Conservation (phyloP, 2,329 filamentous ascomycete genomes). For the Xylariaceae sp. region DNA sequence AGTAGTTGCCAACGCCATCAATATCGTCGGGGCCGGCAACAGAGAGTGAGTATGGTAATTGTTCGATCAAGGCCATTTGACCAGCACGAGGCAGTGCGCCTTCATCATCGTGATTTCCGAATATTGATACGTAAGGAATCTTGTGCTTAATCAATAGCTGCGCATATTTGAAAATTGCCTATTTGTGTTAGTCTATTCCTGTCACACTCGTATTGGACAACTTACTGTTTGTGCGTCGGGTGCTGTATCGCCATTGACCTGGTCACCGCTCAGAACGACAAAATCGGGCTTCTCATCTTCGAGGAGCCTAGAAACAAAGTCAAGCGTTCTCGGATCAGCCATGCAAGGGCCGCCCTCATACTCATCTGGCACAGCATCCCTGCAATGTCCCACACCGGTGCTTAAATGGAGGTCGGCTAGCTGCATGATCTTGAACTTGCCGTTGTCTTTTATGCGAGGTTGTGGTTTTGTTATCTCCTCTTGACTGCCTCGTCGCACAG, state of each 20-base stretch:
- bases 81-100: constrained; percentile 69
- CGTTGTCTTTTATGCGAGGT: constrained; percentile 78
- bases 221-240: constrained; percentile 82
- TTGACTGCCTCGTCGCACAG: constrained; percentile 68
- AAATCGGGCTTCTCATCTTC: constrained; percentile 93
- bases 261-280: constrained; percentile 87
- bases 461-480: constrained; percentile 62
- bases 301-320: constrained; percentile 78
- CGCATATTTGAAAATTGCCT: constrained; percentile 91
- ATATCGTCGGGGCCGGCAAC: constrained; percentile 75
- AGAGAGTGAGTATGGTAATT: constrained; percentile 86
- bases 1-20: constrained; percentile 92
- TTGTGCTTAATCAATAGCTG: constrained; percentile 79
- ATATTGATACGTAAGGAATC: constrained; percentile 90
- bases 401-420: constrained; percentile 91
- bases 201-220: not conserved
- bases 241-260: constrained; percentile 90
- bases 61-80: constrained; percentile 83
- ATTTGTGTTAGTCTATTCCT: not conserved
- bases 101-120: constrained; percentile 97
- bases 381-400: constrained; percentile 80
- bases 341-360: constrained; percentile 76
- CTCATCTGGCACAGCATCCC: constrained; percentile 75
- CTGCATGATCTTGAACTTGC: constrained; percentile 96
- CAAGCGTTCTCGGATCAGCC: constrained; percentile 84